Evolutionary conservation across 768 basidiomycete species (phyloP).

Genomic region (Auricularia sp.): DNA sequence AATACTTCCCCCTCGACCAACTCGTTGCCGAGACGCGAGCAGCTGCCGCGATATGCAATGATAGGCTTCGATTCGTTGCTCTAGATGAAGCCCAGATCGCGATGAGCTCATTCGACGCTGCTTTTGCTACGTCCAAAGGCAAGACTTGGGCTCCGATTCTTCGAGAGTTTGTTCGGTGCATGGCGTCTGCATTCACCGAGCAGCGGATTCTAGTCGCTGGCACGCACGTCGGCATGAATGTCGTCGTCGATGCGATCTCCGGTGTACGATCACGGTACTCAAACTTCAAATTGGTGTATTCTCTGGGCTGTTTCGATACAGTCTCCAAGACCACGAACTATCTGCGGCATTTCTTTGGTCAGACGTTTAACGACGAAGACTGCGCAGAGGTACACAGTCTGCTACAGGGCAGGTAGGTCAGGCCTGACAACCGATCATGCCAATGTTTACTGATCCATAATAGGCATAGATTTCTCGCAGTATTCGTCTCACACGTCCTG

Average conservation of each 20-base stretch:
- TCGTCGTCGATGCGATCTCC: neutral
- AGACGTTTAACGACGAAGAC: neutral
- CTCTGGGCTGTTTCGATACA: neutral
- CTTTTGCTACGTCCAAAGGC: neutral
- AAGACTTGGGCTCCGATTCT: neutral
- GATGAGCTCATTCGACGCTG: neutral
- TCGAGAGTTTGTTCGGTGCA: neutral
- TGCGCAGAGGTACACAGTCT: neutral
- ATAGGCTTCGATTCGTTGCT: neutral
- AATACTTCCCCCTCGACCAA: neutral
- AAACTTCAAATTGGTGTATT: neutral
- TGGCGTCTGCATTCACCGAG: neutral
- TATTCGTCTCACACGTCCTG: too few relatives aligned
- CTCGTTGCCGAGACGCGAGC: neutral
- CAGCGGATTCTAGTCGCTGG: neutral
- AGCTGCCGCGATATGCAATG: neutral
- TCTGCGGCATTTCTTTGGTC: neutral
- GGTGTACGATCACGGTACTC: neutral
- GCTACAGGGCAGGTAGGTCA: neutral
- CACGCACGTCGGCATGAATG: neutral
- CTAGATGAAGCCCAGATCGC: neutral
- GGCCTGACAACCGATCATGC: too few relatives aligned
- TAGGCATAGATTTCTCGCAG: too few relatives aligned
- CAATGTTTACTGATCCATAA: too few relatives aligned
- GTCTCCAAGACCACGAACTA: neutral